Conservation (phyloP, 305 asterid species). For the Andrographis paniculata region DNA sequence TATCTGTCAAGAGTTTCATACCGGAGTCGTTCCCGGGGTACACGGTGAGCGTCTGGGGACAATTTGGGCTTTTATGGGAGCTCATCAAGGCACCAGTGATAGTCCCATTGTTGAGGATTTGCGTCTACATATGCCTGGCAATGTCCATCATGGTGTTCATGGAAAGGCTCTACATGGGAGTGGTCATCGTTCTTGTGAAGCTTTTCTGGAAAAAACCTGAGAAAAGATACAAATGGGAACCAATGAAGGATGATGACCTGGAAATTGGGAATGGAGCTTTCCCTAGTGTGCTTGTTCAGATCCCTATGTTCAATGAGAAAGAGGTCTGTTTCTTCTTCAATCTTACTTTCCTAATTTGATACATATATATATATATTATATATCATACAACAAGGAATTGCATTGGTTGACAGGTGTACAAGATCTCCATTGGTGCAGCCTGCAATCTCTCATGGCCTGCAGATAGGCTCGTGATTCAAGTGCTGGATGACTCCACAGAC, state of each 20-base stretch:
- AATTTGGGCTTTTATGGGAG: slow-evolving; percentile 49
- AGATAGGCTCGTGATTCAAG: slow-evolving; percentile 75
- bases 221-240: slow-evolving; percentile 44
- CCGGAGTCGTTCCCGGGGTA: slow-evolving; percentile 41
- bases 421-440: slow-evolving; percentile 82
- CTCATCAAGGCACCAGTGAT: slow-evolving; percentile 48
- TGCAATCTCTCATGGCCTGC: slow-evolving; percentile 80
- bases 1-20: slow-evolving; percentile 33
- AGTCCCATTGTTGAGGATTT: slow-evolving; percentile 43
- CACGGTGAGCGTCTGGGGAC: slow-evolving; percentile 35
- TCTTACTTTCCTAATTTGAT: background rate
- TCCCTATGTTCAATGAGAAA: slow-evolving; percentile 79
- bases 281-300: slow-evolving; percentile 75
- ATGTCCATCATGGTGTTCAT: slow-evolving; percentile 73
- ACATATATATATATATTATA: slow-evolving; percentile 16
- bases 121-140: slow-evolving; percentile 55
- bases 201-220: slow-evolving; percentile 61
- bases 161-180: slow-evolving; percentile 74
- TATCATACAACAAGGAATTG: background rate
- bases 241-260: slow-evolving; percentile 54
- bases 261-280: slow-evolving; percentile 41
- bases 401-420: slow-evolving; percentile 43
- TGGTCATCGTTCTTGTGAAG: slow-evolving; percentile 59
- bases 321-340: slow-evolving; percentile 36
- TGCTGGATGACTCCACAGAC: slow-evolving; percentile 75